Conservation (phyloP, 2,329 filamentous ascomycete genomes). For the Rhynchosporium agropyri region DNA sequence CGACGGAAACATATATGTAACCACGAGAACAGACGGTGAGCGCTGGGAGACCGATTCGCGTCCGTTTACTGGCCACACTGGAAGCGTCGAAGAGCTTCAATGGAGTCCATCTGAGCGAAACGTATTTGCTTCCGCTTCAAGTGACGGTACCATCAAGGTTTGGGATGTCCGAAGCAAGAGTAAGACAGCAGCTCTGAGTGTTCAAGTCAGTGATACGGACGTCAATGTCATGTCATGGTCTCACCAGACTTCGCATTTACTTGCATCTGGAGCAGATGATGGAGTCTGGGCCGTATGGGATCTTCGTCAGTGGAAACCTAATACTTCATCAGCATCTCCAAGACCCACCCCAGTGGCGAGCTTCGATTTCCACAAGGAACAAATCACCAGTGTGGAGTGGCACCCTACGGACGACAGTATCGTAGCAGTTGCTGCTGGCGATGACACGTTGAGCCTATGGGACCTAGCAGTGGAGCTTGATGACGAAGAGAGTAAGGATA, state of each 20-base stretch:
- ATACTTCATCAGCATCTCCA: slow-evolving; percentile 47
- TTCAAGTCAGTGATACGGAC: slow-evolving; percentile 81
- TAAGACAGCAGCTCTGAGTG: slow-evolving; percentile 81
- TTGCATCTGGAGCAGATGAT: slow-evolving; percentile 91
- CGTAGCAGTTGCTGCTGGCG: slow-evolving; percentile 85
- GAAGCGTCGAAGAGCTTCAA: slow-evolving; percentile 91
- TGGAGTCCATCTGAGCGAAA: slow-evolving; percentile 94
- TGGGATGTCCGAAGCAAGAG: slow-evolving; percentile 95
- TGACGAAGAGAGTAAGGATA: slow-evolving; percentile 93
- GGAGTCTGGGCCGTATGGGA: slow-evolving; percentile 97
- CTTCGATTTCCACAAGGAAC: slow-evolving; percentile 94
- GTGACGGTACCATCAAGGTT: slow-evolving; percentile 91
- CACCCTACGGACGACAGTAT: slow-evolving; percentile 97
- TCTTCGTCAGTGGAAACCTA: slow-evolving; percentile 87
- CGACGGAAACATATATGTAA: slow-evolving; percentile 85
- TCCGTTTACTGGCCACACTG: slow-evolving; percentile 80
- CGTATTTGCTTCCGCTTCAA: slow-evolving; percentile 92
- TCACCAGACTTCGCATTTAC: slow-evolving; percentile 80
- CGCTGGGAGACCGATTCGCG: slow-evolving; percentile 86
- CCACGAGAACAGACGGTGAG: slow-evolving; percentile 82
- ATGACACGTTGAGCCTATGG: slow-evolving; percentile 95
- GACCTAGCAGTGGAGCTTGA: slow-evolving; percentile 96
- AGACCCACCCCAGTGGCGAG: slow-evolving; percentile 83
- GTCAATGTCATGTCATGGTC: slow-evolving; percentile 99
- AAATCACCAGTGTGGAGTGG: slow-evolving; percentile 96